A percentile compares a stretch with the other conserved stretches of the same genome.
phyloP scores from a whole-genome alignment of 371 early-diverging fungal species.

The Rhizopus microsporus region DNA sequence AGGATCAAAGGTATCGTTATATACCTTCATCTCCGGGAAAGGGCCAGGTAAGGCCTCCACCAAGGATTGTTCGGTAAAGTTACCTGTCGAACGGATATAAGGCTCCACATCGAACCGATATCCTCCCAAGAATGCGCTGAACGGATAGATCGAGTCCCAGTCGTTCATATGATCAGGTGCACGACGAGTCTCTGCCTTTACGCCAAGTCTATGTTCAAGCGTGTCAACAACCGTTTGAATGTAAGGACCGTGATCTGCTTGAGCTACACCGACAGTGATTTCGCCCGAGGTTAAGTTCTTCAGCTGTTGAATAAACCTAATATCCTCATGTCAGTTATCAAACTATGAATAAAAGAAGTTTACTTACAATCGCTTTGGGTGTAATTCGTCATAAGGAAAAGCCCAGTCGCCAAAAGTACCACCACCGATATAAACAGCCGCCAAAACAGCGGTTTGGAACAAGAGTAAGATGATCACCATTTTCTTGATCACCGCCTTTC shows the following conservation, averaged over 20 bases:
- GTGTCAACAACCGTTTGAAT: conserved; percentile 47
- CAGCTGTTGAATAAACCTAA: conserved; percentile 64
- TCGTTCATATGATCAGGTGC: conserved; percentile 46
- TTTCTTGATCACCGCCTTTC: conserved; percentile 37
- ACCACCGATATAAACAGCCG: conserved; percentile 39
- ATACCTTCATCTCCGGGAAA: conserved; percentile 44
- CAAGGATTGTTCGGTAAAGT: neutral
- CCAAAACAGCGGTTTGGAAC: conserved; percentile 41
- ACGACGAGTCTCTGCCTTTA: conserved; percentile 37
- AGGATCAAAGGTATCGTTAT: conserved; percentile 53
- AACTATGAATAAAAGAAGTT: neutral
- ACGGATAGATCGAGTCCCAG: conserved; percentile 71
- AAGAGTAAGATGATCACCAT: conserved; percentile 37
- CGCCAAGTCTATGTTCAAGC: conserved; percentile 43
- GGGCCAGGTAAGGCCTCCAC: conserved; percentile 39
- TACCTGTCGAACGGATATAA: conserved; percentile 40
- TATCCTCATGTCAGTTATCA: neutral
- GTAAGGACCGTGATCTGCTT: conserved; percentile 68
- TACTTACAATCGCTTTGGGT: conserved; percentile 61
- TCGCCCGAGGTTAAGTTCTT: conserved; percentile 68
- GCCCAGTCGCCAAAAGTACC: conserved; percentile 40
- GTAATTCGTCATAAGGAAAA: conserved; percentile 64
- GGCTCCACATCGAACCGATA: conserved; percentile 60
- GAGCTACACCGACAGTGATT: conserved; percentile 56
- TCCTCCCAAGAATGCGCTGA: conserved; percentile 67